phyloP scores from a whole-genome alignment of 768 basidiomycete genomes.

The Lactifluus piperatus region DNA sequence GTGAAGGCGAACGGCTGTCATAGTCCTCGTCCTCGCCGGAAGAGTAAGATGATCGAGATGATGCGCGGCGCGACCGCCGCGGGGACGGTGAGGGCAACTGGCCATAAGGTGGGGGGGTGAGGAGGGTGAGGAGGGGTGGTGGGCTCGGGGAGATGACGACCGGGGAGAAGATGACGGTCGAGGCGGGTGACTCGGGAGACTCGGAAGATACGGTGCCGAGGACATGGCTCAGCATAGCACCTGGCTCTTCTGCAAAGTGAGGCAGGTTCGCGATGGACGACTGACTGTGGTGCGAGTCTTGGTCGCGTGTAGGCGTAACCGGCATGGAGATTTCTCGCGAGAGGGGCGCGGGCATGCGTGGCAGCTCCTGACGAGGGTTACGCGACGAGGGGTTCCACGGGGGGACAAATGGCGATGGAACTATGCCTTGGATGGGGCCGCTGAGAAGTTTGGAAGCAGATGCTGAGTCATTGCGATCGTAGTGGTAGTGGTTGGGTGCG shows the following conservation, averaged over 20 bases:
- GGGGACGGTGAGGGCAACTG: constrained; percentile 31
- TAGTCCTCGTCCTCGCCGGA: too few relatives aligned
- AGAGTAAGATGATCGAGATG: constrained; percentile 40
- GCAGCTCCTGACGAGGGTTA: constrained; percentile 2
- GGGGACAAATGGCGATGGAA: constrained; percentile 11
- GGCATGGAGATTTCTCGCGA: constrained; percentile 19
- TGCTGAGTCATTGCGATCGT: constrained; percentile 26
- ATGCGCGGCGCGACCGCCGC: constrained; percentile 41
- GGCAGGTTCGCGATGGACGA: constrained; percentile 16
- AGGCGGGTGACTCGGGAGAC: constrained; percentile 11
- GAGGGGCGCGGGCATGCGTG: not conserved
- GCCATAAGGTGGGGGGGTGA: constrained; percentile 27
- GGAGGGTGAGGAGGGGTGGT: constrained; percentile 26
- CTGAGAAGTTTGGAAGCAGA: constrained; percentile 11
- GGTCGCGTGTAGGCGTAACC: not conserved
- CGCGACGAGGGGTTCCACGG: constrained; percentile 15
- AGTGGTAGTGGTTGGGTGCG: constrained; percentile 62
- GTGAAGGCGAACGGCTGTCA: too few relatives aligned
- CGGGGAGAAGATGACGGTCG: too few relatives aligned
- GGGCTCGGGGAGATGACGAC: constrained; percentile 25
- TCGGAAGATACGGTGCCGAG: constrained; percentile 16
- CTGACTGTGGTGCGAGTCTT: not conserved
- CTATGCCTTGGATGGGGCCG: not conserved
- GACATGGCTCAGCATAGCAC: constrained; percentile 25
- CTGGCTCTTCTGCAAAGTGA: constrained; percentile 27